These are phyloP conservation scores for Calocera cornea DNA, from an alignment of 768 basidiomycete genomes.

Conservation along the genomic window DNA sequence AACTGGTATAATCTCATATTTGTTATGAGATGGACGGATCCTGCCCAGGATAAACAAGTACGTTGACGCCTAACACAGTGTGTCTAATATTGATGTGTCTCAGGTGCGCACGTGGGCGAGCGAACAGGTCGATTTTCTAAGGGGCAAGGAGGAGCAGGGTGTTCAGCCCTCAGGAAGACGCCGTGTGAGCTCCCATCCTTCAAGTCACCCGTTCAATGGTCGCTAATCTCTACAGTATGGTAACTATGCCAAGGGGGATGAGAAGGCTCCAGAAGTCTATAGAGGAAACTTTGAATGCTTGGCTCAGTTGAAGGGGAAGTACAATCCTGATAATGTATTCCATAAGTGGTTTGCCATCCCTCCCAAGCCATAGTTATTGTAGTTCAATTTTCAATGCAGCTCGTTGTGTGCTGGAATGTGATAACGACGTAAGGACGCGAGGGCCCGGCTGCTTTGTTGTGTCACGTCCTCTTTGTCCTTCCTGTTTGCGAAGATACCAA, in stretches of 20 bases:
- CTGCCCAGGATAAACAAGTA: background rate
- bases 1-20: background rate
- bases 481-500: too few relatives aligned
- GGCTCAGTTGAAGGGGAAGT: conserved; percentile 31
- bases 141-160: background rate
- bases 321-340: conserved; percentile 35
- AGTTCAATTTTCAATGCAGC: too few relatives aligned
- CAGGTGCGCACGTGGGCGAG: background rate
- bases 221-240: background rate
- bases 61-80: background rate
- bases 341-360: conserved; percentile 36
- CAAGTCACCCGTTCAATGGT: background rate
- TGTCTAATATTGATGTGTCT: too few relatives aligned
- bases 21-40: background rate
- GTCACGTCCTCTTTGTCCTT: too few relatives aligned
- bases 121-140: background rate
- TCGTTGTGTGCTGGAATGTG: too few relatives aligned
- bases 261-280: conserved; percentile 19
- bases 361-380: conserved; percentile 24
- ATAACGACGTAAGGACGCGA: too few relatives aligned
- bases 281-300: conserved; percentile 31
- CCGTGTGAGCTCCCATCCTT: background rate
- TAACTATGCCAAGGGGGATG: background rate
- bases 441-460: too few relatives aligned
- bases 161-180: background rate